Evolutionary conservation across 2,329 filamentous ascomycete species (phyloP).

Genomic region (Cyphellophora europaea): DNA sequence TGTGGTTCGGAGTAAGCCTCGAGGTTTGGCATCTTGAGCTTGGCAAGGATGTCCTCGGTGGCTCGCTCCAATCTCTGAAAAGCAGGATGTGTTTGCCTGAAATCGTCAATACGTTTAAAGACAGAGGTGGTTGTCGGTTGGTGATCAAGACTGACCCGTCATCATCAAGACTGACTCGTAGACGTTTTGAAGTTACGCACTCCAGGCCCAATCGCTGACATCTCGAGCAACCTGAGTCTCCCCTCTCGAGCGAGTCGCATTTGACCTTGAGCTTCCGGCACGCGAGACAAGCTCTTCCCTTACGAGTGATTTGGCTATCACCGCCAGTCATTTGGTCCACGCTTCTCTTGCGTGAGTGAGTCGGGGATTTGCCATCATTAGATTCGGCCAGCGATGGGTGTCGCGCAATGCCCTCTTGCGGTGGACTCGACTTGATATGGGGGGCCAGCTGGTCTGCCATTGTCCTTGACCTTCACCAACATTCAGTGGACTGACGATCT

Average conservation of each 20-base stretch:
- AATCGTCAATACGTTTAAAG: neutral
- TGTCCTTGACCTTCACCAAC: too few relatives aligned
- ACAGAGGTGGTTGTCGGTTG: too few relatives aligned
- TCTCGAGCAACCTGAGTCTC: conserved; percentile 17
- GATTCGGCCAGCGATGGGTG: conserved; percentile 1
- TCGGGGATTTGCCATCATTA: conserved; percentile 1
- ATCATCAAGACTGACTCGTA: conserved; percentile 16
- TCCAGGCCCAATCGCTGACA: conserved; percentile 18
- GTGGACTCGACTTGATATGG: neutral
- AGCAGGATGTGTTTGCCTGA: conserved; percentile 13
- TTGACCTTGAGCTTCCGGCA: conserved; percentile 20
- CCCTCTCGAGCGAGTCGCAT: conserved; percentile 18
- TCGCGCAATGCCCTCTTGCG: neutral
- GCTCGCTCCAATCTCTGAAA: conserved; percentile 17
- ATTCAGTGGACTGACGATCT: too few relatives aligned
- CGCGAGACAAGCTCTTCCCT: conserved; percentile 18
- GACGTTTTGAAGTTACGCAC: conserved; percentile 17
- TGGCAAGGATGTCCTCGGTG: conserved; percentile 16
- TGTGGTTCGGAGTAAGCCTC: conserved; percentile 10
- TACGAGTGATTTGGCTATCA: conserved; percentile 15
- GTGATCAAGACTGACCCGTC: conserved; percentile 10
- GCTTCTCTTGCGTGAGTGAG: conserved; percentile 12
- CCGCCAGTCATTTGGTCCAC: conserved; percentile 11
- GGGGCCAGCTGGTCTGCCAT: neutral
- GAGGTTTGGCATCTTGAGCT: conserved; percentile 16